Conservation (phyloP, 2,329 filamentous ascomycete genomes). For the Gnomoniopsis sp. region DNA sequence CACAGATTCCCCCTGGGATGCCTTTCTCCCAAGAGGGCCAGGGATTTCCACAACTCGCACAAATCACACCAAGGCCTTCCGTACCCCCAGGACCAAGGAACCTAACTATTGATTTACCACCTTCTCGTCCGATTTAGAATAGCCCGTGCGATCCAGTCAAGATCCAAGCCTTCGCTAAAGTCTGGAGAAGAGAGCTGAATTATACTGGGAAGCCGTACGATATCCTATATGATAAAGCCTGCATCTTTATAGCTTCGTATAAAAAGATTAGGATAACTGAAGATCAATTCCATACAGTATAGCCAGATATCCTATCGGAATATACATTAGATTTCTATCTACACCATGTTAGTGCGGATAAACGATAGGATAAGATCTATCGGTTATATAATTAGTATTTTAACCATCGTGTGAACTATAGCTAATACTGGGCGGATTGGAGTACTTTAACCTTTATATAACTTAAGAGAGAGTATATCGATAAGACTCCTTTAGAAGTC, state of each 20-base stretch:
- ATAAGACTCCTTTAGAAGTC: not conserved
- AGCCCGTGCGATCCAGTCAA: not conserved
- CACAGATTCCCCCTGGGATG: no score
- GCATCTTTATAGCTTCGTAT: no score
- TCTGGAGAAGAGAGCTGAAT: not conserved
- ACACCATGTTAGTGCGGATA: not conserved
- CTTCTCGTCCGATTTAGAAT: not conserved
- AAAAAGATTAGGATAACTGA: no score
- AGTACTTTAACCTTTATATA: not conserved
- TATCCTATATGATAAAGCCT: not conserved
- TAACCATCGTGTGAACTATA: not conserved
- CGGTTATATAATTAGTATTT: not conserved
- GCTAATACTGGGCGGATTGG: not conserved
- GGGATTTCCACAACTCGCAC: no score
- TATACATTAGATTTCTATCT: not conserved
- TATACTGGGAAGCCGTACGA: not conserved
- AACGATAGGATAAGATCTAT: not conserved
- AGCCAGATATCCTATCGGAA: not conserved
- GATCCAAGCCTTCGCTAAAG: not conserved
- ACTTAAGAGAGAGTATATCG: not conserved
- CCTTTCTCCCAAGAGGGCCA: no score
- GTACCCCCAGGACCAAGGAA: no score
- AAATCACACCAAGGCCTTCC: no score
- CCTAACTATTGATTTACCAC: no score
- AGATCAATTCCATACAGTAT: no score